These are phyloP conservation scores for Globisporangium okanoganense DNA, from an alignment of 352 stramenopile genomes.

Conservation along the genomic window DNA sequence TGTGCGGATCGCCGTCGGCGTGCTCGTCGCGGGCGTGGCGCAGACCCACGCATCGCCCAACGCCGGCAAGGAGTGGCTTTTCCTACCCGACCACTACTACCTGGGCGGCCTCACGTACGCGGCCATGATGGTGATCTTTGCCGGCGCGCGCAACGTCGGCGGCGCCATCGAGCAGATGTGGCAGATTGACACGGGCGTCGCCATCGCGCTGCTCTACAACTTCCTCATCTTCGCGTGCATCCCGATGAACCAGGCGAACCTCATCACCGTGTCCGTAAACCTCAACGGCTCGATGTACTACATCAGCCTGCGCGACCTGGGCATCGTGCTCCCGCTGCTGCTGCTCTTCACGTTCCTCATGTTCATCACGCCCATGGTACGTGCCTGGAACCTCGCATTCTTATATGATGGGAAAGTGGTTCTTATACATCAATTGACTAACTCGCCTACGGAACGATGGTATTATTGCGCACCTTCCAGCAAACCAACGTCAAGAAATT, in stretches of 20 bases:
- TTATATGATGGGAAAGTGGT: no score
- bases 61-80: conserved; percentile 29
- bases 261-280: conserved; percentile 43
- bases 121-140: conserved; percentile 71
- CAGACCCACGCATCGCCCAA: conserved; percentile 38
- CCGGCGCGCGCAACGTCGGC: conserved; percentile 50
- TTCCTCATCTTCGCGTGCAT: conserved; percentile 56
- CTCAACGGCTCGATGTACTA: conserved; percentile 53
- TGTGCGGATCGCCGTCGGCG: conserved; percentile 46
- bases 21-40: conserved; percentile 50
- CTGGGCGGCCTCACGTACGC: conserved; percentile 56
- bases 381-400: conserved; percentile 12
- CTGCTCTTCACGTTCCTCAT: conserved; percentile 62
- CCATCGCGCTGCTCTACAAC: conserved; percentile 72
- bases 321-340: conserved; percentile 51
- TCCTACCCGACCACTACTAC: conserved; percentile 63
- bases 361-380: conserved; percentile 52
- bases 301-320: conserved; percentile 64
- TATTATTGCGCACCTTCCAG: conserved; percentile 14
- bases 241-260: conserved; percentile 39
- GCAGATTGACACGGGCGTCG: conserved; percentile 69
- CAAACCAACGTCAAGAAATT: conserved; percentile 78
- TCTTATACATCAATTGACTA: neutral
- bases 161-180: conserved; percentile 61
- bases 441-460: neutral